Conservation (phyloP, 495 filamentous ascomycete species). For the Amorphotheca resinae region DNA sequence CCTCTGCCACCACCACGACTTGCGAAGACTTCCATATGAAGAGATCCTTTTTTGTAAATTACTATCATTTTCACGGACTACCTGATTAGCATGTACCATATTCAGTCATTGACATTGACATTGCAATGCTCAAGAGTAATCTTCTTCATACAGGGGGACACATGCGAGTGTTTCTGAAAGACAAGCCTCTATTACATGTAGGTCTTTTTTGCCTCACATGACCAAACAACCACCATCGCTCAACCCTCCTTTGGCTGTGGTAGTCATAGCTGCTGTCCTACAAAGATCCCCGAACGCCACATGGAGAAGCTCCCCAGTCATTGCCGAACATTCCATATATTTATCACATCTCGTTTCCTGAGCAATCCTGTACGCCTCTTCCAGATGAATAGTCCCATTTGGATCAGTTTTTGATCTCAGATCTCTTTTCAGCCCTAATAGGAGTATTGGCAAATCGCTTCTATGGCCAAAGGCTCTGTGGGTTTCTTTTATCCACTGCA, state of each 20-base stretch:
- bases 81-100: too few relatives aligned
- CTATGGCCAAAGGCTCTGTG: constrained; percentile 48
- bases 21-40: too few relatives aligned
- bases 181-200: too few relatives aligned
- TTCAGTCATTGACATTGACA: too few relatives aligned
- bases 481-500: constrained; percentile 57
- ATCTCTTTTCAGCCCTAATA: constrained; percentile 76
- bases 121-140: not conserved
- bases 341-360: constrained; percentile 75
- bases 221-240: constrained; percentile 36
- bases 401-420: constrained; percentile 50
- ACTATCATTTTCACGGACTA: too few relatives aligned
- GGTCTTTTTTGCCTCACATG: constrained; percentile 31
- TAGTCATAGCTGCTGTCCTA: constrained; percentile 51
- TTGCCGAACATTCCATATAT: constrained; percentile 82
- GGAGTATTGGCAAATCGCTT: constrained; percentile 51
- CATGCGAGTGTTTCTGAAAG: too few relatives aligned
- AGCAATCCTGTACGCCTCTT: constrained; percentile 61
- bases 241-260: constrained; percentile 31
- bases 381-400: constrained; percentile 57
- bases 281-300: constrained; percentile 71
- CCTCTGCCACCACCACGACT: too few relatives aligned
- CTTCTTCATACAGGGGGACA: not conserved
- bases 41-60: too few relatives aligned
- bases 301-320: constrained; percentile 67